Evolutionary conservation across 2,329 filamentous ascomycete species (phyloP).

Genomic region (Fusarium sp.): DNA sequence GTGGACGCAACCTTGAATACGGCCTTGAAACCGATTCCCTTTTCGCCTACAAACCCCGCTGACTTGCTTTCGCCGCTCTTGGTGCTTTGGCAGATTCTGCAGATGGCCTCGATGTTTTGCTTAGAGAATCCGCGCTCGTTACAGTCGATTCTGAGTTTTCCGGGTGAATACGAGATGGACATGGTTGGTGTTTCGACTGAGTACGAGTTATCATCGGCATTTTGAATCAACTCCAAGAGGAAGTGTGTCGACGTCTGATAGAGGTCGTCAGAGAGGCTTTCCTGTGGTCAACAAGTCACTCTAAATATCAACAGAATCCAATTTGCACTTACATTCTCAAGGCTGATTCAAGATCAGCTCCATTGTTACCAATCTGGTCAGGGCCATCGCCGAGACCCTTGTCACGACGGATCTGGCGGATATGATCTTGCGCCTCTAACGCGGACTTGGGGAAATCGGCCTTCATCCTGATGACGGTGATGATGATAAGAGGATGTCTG

Average conservation of each 20-base stretch:
- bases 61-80: conserved; percentile 40
- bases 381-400: conserved; percentile 15
- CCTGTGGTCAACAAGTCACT: background rate
- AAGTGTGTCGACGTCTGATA: conserved; percentile 53
- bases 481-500: background rate
- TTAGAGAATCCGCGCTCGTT: conserved; percentile 50
- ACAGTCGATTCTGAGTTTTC: conserved; percentile 48
- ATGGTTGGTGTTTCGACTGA: conserved; percentile 5
- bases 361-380: conserved; percentile 12
- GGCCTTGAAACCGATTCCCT: conserved; percentile 53
- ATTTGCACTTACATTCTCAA: conserved; percentile 2
- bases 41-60: conserved; percentile 50
- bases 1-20: conserved; percentile 48
- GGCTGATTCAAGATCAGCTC: conserved; percentile 14
- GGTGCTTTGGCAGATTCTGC: conserved; percentile 48
- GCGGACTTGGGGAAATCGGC: conserved; percentile 1
- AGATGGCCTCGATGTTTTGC: conserved; percentile 51
- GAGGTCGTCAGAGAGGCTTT: conserved; percentile 44
- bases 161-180: background rate
- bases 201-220: conserved; percentile 57
- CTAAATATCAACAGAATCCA: background rate
- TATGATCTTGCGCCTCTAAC: conserved; percentile 10
- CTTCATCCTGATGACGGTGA: background rate
- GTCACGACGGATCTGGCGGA: conserved; percentile 2
- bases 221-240: conserved; percentile 55